phyloP scores from a whole-genome alignment of 176 grass and related monocot species.

The Carex kokanica region DNA sequence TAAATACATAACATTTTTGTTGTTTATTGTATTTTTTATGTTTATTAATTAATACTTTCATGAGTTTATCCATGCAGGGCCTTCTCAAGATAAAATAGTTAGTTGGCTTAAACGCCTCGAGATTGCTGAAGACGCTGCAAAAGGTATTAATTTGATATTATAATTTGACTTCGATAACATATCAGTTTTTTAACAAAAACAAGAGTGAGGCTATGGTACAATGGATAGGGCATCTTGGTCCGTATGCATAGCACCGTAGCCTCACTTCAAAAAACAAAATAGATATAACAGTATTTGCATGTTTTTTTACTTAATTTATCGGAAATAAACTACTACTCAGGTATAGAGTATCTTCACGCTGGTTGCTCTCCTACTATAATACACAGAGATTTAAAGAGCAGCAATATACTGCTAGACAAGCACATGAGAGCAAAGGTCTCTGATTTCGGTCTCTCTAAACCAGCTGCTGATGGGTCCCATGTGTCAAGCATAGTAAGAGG shows the following conservation, averaged over 20 bases:
- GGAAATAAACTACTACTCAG: constrained; percentile 35
- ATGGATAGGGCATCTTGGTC: too few species aligned
- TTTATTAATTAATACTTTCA: constrained; percentile 12
- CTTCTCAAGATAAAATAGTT: constrained; percentile 56
- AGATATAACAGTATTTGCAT: constrained; percentile 1
- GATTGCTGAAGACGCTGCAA: constrained; percentile 96
- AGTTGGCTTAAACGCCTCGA: constrained; percentile 94
- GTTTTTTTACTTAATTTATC: neutral
- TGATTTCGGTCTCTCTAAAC: constrained; percentile 96
- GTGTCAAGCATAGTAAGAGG: constrained; percentile 91
- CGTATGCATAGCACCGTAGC: too few species aligned
- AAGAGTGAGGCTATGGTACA: too few species aligned
- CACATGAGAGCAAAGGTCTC: constrained; percentile 86
- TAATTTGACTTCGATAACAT: too few species aligned
- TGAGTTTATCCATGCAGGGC: constrained; percentile 35
- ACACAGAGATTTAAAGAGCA: constrained; percentile 95
- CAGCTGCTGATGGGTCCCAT: constrained; percentile 75
- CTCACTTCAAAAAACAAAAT: neutral
- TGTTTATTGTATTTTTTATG: neutral
- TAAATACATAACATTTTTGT: constrained; percentile 2
- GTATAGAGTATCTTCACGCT: constrained; percentile 95
- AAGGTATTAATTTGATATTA: constrained; percentile 61
- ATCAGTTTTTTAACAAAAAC: constrained; percentile 1
- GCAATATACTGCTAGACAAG: constrained; percentile 95
- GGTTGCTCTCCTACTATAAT: constrained; percentile 97